These are phyloP conservation scores for Cymbopogon citratus DNA, from an alignment of 176 grass and related monocot genomes.

Conservation along the genomic window DNA sequence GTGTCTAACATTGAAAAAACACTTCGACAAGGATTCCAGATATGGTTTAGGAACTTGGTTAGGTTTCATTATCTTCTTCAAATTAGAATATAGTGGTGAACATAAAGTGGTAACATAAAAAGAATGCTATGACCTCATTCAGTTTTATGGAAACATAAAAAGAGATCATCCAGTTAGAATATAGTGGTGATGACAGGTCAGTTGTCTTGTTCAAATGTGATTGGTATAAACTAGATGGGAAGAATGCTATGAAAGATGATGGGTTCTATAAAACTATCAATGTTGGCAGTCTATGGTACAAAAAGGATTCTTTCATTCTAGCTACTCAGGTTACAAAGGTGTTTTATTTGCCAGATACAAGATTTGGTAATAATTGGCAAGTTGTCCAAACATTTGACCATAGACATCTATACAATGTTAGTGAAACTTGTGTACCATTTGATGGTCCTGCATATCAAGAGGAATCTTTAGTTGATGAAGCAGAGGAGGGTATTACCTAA, in stretches of 20 bases:
- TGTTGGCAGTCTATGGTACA: neutral
- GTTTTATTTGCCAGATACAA: neutral
- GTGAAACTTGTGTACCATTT: neutral
- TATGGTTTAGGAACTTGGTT: neutral
- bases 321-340: neutral
- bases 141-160: neutral
- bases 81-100: no score
- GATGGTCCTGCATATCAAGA: neutral
- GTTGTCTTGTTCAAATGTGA: constrained; percentile 3
- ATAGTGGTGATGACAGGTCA: neutral
- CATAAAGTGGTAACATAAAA: no score
- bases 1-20: neutral
- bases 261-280: neutral
- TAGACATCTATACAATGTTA: neutral
- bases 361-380: neutral
- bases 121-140: no score
- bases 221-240: neutral
- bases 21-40: neutral
- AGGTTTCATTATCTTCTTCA: no score
- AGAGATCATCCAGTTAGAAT: neutral
- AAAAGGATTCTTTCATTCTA: neutral
- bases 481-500: neutral
- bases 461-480: neutral
- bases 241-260: neutral
- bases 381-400: neutral